Base-by-base conservation (phyloP, 2,329 filamentous ascomycete genomes). In the Sporothrix euskadiensis region DNA sequence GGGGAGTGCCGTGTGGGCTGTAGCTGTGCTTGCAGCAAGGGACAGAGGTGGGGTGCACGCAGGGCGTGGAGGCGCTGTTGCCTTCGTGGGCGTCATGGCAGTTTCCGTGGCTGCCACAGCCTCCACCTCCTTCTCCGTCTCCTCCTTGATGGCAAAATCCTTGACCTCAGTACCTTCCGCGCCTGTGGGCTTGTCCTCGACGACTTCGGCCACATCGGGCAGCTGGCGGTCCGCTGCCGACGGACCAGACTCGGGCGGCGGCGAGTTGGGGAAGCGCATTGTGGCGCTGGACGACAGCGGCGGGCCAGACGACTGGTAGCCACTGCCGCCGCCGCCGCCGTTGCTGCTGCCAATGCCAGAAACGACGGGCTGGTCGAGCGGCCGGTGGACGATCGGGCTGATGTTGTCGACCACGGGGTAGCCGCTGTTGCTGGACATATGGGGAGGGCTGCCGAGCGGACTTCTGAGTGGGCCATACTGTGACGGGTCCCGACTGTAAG, bases 91-190 rank as follows among this genome's bases (percentile, higher is more conserved):
- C 8, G 59, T 26, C 1, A 35, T 41, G 3, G 10, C 41, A 1
- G 4, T 30, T 10, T 32, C 0, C 14, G 26, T 4, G 2, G 16
- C 16, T 26, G 8, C 41, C 41, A 10, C 12, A 10, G 8, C 41
- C 41, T 44, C 41, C 41, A 12, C 12, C 41, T 44, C 41, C 44
- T 49, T 14, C 44, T 49, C 44, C 12, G 26, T 30, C 56, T 59
- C 26, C 26, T 47, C 63, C 35, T 63, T 49, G 16, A 44, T 56
- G 47, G 66, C 72, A 66, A 73, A 70, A 19, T 73, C 72, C n/a
- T 57, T 73, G 30, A 71, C 68, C 7, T 61, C 57, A 6, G 61
- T 61, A 14, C 56, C 66, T 4, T 47, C 30, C 1, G 54, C 10
- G 0, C 39, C 14, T 1, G 49, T n/a, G 14, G 49, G 44, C 39